Evolutionary conservation across 83 land plant genomes (phyloP).

Genomic region (Thuja plicata): DNA sequence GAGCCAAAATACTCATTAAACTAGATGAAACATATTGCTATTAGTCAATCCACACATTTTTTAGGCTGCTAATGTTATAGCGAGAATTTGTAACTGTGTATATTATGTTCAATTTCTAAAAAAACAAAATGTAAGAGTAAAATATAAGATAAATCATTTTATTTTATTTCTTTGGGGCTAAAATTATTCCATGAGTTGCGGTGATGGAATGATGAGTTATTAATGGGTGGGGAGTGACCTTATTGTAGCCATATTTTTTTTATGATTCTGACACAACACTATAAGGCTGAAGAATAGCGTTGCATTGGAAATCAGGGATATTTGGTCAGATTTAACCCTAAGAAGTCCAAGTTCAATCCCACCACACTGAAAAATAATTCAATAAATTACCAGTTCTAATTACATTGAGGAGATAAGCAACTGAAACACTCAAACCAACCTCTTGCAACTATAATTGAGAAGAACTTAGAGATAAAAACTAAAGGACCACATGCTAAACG

Average conservation of each 20-base stretch:
- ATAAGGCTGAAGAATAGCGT: constrained; percentile 76
- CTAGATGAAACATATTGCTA: too few relatives aligned
- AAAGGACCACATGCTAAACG: constrained; percentile 85
- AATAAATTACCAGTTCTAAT: not conserved
- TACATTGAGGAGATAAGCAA: not conserved
- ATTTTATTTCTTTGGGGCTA: too few relatives aligned
- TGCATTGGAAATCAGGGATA: constrained; percentile 90
- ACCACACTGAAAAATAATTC: constrained; percentile 64
- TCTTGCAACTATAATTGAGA: constrained; percentile 86
- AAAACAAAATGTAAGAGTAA: too few relatives aligned
- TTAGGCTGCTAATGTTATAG: too few relatives aligned
- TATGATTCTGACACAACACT: constrained; percentile 72
- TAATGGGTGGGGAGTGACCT: constrained; percentile 41
- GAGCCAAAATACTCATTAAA: too few relatives aligned
- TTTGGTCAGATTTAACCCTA: constrained; percentile 84
- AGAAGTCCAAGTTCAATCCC: constrained; percentile 92
- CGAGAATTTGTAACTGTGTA: too few relatives aligned
- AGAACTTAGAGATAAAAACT: constrained; percentile 96
- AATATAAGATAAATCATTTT: too few relatives aligned
- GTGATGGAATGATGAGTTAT: not conserved
- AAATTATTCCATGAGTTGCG: not conserved
- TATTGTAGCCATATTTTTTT: constrained; percentile 67
- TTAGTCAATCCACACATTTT: too few relatives aligned
- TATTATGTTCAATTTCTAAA: too few relatives aligned
- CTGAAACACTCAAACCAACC: constrained; percentile 34